Evolutionary conservation across 768 basidiomycete species (phyloP).

Genomic region (Serendipita sp.): DNA sequence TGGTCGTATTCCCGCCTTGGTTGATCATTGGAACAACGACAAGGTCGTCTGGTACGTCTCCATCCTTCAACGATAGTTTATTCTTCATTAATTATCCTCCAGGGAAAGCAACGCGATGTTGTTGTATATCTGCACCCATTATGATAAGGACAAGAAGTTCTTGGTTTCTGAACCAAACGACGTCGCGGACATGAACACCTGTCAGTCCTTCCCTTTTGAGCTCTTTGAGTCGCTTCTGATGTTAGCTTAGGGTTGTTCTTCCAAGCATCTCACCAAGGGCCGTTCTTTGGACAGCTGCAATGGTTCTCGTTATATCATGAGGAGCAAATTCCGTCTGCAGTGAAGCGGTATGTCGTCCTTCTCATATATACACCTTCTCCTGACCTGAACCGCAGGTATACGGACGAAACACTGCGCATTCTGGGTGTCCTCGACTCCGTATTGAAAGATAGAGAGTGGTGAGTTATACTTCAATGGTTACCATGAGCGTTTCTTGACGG

Average conservation of each 20-base stretch:
- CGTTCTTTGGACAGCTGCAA: slow-evolving; percentile 11
- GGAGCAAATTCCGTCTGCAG: slow-evolving; percentile 8
- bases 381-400: slow-evolving; percentile 10
- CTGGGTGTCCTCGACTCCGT: slow-evolving; percentile 12
- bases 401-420: slow-evolving; percentile 12
- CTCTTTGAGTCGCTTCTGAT: not conserved
- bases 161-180: slow-evolving; percentile 11
- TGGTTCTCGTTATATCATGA: slow-evolving; percentile 14
- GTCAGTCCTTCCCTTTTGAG: not conserved
- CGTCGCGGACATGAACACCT: slow-evolving; percentile 3
- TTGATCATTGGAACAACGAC: slow-evolving; percentile 12
- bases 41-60: slow-evolving; percentile 8
- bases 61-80: no score
- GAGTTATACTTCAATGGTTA: not conserved
- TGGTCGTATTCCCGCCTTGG: slow-evolving; percentile 12
- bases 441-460: slow-evolving; percentile 11
- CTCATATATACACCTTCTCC: not conserved
- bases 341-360: not conserved
- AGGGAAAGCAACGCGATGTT: slow-evolving; percentile 12
- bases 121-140: slow-evolving; percentile 9
- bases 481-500: not conserved
- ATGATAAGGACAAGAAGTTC: slow-evolving; percentile 13
- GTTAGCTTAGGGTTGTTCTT: slow-evolving; percentile 12
- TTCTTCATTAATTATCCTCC: no score
- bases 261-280: slow-evolving; percentile 11